phyloP scores from a whole-genome alignment of 306 rosid genomes.

The Cajanus cajan region DNA sequence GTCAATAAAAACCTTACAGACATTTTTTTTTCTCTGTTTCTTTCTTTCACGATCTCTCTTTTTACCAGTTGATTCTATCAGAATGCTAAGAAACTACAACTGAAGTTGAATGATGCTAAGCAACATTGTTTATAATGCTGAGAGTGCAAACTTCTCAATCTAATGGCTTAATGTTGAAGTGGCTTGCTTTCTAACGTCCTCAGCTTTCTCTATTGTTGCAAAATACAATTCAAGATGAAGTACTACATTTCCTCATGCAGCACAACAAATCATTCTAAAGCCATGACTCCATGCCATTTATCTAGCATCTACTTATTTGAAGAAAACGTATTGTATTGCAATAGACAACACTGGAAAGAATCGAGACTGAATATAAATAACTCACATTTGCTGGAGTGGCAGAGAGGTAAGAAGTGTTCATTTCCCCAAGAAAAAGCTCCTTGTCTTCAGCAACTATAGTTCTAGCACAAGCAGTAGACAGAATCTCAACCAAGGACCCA shows the following conservation, averaged over 20 bases:
- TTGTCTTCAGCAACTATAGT: slow-evolving; percentile 46
- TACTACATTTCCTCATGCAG: not conserved
- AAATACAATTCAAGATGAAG: slow-evolving; percentile 1
- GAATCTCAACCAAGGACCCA: slow-evolving; percentile 36
- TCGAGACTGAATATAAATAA: slow-evolving; percentile 2
- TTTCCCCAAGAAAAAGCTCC: slow-evolving; percentile 49
- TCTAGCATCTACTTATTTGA: not conserved
- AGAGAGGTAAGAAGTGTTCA: slow-evolving; percentile 48
- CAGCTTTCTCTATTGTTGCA: not conserved
- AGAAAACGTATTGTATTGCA: not conserved
- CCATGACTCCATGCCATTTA: not conserved
- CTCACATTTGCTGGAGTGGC: slow-evolving; percentile 40
- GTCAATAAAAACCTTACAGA: too few relatives aligned
- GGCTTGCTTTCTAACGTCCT: not conserved
- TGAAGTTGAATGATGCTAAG: slow-evolving; percentile 4
- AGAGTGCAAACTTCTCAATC: slow-evolving; percentile 7
- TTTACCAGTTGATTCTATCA: too few relatives aligned
- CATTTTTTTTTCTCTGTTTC: too few relatives aligned
- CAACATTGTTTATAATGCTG: not conserved
- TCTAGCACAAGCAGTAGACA: slow-evolving; percentile 48
- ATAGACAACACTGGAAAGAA: slow-evolving; percentile 6
- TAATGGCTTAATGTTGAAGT: not conserved
- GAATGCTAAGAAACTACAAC: too few relatives aligned
- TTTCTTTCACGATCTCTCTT: too few relatives aligned
- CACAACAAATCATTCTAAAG: not conserved